These are phyloP conservation scores for Hortiboletus campestris DNA, from an alignment of 768 basidiomycete genomes.

Conservation along the genomic window DNA sequence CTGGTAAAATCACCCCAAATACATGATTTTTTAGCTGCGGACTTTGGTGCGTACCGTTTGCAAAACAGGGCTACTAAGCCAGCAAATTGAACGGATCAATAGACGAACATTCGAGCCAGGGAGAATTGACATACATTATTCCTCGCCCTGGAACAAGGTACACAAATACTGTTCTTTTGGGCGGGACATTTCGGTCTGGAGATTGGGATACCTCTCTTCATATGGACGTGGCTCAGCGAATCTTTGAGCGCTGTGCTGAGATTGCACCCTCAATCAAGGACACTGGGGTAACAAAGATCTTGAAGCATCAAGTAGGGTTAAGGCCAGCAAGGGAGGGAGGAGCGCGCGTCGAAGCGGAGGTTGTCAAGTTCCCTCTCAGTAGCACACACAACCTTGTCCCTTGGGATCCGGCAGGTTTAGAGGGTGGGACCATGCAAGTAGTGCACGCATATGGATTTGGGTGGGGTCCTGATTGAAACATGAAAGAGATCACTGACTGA, in stretches of 20 bases:
- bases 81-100: background rate
- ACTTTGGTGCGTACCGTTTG: constrained; percentile 22
- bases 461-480: constrained; percentile 27
- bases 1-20: constrained; percentile 69
- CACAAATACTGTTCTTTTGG: constrained; percentile 48
- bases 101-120: constrained; percentile 14
- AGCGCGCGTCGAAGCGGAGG: constrained; percentile 52
- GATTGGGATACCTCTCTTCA: constrained; percentile 52
- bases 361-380: constrained; percentile 35
- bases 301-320: constrained; percentile 57
- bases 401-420: constrained; percentile 20
- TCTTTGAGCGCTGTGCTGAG: constrained; percentile 45
- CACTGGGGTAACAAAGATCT: constrained; percentile 39
- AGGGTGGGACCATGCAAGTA: constrained; percentile 31
- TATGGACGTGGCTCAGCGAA: constrained; percentile 39
- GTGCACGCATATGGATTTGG: constrained; percentile 65
- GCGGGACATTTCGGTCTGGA: constrained; percentile 52
- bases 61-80: background rate
- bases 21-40: constrained; percentile 30
- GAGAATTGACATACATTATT: constrained; percentile 54
- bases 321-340: constrained; percentile 57
- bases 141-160: constrained; percentile 49
- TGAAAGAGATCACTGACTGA: constrained; percentile 5
- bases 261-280: constrained; percentile 36
- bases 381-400: constrained; percentile 16